Conservation (phyloP, 805 yeast genomes). For the Kuraishia borneana region DNA sequence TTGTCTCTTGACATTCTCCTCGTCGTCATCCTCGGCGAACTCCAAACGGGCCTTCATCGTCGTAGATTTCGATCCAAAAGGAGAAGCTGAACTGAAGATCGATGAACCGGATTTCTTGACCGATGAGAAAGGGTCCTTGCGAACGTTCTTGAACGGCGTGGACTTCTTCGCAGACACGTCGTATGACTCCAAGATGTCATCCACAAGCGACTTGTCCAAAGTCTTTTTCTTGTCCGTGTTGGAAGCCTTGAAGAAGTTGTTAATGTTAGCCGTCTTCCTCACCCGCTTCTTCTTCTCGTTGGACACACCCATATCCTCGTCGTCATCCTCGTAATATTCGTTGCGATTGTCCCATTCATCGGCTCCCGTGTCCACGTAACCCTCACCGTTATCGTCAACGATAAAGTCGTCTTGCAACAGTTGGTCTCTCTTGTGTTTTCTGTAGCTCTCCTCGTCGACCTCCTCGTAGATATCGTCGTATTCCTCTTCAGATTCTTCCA, state of each 20-base stretch:
- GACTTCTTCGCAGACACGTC: conserved; percentile 9
- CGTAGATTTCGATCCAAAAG: neutral
- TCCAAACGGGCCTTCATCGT: neutral
- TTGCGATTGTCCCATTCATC: conserved; percentile 74
- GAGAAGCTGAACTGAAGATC: neutral
- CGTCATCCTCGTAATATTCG: conserved; percentile 27
- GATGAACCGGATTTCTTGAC: neutral
- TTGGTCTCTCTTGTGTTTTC: conserved; percentile 68
- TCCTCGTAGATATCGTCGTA: conserved; percentile 70
- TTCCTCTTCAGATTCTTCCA: conserved; percentile 28
- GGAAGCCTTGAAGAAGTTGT: conserved; percentile 38
- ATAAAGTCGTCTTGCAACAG: conserved; percentile 86
- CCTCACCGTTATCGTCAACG: conserved; percentile 88
- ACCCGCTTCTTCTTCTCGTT: conserved; percentile 15
- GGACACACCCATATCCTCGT: conserved; percentile 10
- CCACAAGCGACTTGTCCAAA: conserved; percentile 37
- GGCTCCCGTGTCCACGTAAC: conserved; percentile 87
- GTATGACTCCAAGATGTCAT: conserved; percentile 58
- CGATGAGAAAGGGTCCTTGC: conserved; percentile 1
- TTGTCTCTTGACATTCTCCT: neutral
- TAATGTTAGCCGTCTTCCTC: conserved; percentile 20
- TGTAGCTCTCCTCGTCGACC: conserved; percentile 70
- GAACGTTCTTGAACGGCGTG: neutral
- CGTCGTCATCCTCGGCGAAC: neutral
- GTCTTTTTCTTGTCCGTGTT: conserved; percentile 22